These are phyloP conservation scores for Dillenia turbinata DNA, from an alignment of 164 flowering plant species.

Conservation along the genomic window DNA sequence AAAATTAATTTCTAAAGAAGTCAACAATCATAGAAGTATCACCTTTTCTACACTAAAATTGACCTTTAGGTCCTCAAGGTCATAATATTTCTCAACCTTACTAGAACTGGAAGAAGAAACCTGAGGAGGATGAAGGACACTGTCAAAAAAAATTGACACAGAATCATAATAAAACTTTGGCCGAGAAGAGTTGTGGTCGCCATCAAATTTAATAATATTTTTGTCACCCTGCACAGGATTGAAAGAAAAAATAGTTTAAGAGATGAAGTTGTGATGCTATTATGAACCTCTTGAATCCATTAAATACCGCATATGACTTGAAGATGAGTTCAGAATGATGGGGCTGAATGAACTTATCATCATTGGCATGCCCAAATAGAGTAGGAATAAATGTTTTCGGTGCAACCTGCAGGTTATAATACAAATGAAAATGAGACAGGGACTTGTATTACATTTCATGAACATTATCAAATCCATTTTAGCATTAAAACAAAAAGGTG, in stretches of 20 bases:
- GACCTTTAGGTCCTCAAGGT: slow-evolving; percentile 63
- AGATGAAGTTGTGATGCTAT: background rate
- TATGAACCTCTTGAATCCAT: background rate
- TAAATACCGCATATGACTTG: slow-evolving; percentile 69
- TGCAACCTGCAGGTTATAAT: slow-evolving; percentile 51
- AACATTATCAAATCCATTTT: no score
- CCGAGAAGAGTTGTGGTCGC: slow-evolving; percentile 93
- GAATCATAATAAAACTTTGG: slow-evolving; percentile 93
- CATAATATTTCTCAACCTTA: slow-evolving; percentile 64
- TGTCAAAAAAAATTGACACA: slow-evolving; percentile 88
- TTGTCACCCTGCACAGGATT: slow-evolving; percentile 75
- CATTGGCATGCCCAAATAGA: slow-evolving; percentile 88
- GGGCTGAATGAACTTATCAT: slow-evolving; percentile 79
- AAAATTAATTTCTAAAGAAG: no score
- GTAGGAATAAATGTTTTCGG: slow-evolving; percentile 82
- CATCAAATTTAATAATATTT: slow-evolving; percentile 84
- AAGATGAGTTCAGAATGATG: slow-evolving; percentile 83
- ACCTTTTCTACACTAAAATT: slow-evolving; percentile 73
- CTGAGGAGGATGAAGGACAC: slow-evolving; percentile 85
- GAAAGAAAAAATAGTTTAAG: slow-evolving; percentile 1
- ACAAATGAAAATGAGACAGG: no score
- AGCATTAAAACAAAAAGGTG: no score
- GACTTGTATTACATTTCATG: no score
- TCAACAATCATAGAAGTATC: slow-evolving; percentile 2
- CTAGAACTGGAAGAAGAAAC: slow-evolving; percentile 40